Evolutionary conservation across 768 basidiomycete genomes (phyloP), one percentile per base, ranked within the genome.

Genomic region (Mycena galericulata): DNA sequence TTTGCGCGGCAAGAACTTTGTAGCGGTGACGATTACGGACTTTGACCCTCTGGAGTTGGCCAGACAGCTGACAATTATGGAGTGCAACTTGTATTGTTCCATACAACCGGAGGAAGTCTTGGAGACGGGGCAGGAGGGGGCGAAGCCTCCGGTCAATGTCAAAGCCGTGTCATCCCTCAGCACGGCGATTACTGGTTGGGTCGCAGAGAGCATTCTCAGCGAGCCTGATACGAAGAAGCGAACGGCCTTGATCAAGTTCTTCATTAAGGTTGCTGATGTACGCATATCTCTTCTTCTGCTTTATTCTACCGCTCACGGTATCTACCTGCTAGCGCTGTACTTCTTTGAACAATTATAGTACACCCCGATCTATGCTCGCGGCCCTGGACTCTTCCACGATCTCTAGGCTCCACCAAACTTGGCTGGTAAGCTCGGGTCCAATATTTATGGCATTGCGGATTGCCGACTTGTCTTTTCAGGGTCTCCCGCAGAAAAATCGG

Each of bases 351-450:
- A 99, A 99, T 79, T 99, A 92, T 77, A 97, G 96, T 72, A 96
- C 96, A 7, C 89, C 96, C 41, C 90, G 96, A 34, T 94, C 97
- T 17, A 92, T 99, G 74, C 84, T 99, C 55, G 97, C 96, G 11
- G 97, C 97, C 7, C 84, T 99, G 65, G 97, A 98, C 78, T 97
- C 95, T 18, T 97, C 96, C 20, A 98, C 95, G 1, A 97, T 99
- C 72, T 88, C 95, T 26, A 88, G 98, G 63, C 81, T 99, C 49
- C 90, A 91, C 72, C 95, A 96, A 81, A 98, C 97, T 0, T 99
- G 97, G 97, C 85, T 88, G 73, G 96, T 96, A 76, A 79, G 93
- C 85, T 12, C 12, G 20, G 32, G 18, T 12, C 38, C 10, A 63
- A 24, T 11, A 3, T 57, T 6, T 45, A 30, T 17, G 12, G 29